phyloP scores from a whole-genome alignment of 176 grass and related monocot genomes.

The Secale cereale region DNA sequence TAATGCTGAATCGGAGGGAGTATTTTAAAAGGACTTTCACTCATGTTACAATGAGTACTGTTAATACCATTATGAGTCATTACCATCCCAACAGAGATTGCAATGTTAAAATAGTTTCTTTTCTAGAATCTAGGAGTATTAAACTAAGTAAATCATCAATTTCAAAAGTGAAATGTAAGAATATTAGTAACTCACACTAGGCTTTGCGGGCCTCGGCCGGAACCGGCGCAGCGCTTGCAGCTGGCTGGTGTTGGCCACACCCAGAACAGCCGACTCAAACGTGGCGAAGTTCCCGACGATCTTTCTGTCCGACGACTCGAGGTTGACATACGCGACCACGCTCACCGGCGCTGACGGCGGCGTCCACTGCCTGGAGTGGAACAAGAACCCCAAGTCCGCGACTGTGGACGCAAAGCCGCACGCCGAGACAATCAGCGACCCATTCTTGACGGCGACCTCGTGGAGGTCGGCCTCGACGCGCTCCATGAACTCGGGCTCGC shows the following conservation, averaged over 20 bases:
- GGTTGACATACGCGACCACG: conserved; percentile 56
- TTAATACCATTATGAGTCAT: no score
- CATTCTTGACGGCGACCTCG: conserved; percentile 31
- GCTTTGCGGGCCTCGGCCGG: conserved; percentile 50
- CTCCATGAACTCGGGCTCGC: conserved; percentile 94
- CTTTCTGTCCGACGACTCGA: conserved; percentile 45
- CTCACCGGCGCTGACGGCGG: conserved; percentile 39
- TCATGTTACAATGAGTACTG: no score
- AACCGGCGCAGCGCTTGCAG: conserved; percentile 64
- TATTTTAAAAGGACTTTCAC: no score
- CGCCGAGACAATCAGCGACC: conserved; percentile 65
- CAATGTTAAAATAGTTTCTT: no score
- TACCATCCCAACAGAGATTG: no score
- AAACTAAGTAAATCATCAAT: no score
- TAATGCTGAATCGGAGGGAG: no score
- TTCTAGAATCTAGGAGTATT: no score
- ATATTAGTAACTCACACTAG: conserved; percentile 36
- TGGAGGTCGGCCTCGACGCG: conserved; percentile 67
- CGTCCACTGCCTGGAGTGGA: conserved; percentile 63
- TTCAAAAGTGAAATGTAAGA: background rate
- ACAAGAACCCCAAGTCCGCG: conserved; percentile 68
- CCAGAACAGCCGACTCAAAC: conserved; percentile 77
- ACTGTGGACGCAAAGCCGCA: conserved; percentile 85
- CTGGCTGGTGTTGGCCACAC: conserved; percentile 41
- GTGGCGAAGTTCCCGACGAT: conserved; percentile 78